Evolutionary conservation across 2,329 filamentous ascomycete species (phyloP), one percentile per base, ranked within the genome.

Genomic region (Penicillium italicum): DNA sequence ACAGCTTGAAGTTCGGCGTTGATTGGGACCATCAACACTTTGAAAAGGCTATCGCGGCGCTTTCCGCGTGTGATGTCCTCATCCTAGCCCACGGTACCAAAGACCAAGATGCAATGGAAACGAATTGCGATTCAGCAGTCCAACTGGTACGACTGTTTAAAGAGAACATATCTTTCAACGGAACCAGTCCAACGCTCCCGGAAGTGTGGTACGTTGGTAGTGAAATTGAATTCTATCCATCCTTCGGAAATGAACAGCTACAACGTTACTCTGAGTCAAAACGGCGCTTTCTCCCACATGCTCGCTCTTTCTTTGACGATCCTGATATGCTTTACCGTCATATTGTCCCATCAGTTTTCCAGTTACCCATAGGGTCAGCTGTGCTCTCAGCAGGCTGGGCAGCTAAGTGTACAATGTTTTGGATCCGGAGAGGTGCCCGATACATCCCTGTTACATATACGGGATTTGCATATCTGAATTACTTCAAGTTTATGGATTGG

Each of bases 381-480:
- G 31, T 57, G 40, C 34, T 51, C 11, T 59, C 61, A 7, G 41
- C 56, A n/a, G 50, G 55, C 1, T 62, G 56, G 61, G 52, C 52
- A 4, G 60, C 54, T 10, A 24, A 42, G n/a, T 44, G 53, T 2
- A 33, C 51, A 16, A 58, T 63, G 54, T 63, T 58, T 54, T 63
- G 61, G 61, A 59, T 63, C 34, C 60, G 54, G 12, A 53, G 61
- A 8, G 61, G 61, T 11, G 61, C 60, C 1, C 38, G 45, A 5
- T 63, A 61, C 56, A 53, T 63, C 26, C 60, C 61, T 9, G 58
- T 61, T n/a, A 61, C 58, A 4, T 55, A 58, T 12, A 58, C 61
- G 2, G 60, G 58, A 7, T 22, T 60, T 24, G 52, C 60, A 4
- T 62, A 31, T 18, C 34, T 58, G 47, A 56, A 63, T 16, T 63